phyloP scores from a whole-genome alignment of 441 rosid genomes.

The Brassica hybrid region DNA sequence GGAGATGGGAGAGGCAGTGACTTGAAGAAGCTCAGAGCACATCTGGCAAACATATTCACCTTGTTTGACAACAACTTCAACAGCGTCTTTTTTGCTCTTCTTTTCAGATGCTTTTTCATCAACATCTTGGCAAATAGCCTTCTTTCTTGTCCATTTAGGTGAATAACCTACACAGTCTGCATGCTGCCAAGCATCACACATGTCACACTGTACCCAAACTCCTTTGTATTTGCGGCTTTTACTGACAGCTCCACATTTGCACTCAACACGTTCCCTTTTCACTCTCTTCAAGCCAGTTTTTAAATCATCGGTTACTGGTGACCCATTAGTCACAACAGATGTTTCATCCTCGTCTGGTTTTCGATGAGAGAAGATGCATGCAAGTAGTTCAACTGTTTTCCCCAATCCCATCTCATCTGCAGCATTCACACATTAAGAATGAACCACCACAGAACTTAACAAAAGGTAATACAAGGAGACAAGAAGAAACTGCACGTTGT shows the following conservation, averaged over 20 bases:
- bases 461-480: constrained; percentile 7
- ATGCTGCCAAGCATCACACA: constrained; percentile 99
- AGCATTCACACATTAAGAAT: constrained; percentile 16
- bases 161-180: constrained; percentile 97
- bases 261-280: constrained; percentile 94
- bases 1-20: constrained; percentile 74
- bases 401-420: constrained; percentile 99
- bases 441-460: constrained; percentile 4
- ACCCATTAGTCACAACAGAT: constrained; percentile 35
- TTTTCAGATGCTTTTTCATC: constrained; percentile 41
- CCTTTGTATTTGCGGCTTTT: constrained; percentile 82
- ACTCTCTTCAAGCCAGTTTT: constrained; percentile 60
- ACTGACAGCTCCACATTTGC: constrained; percentile 95
- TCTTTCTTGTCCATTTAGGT: constrained; percentile 63
- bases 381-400: constrained; percentile 96
- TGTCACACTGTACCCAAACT: constrained; percentile 96
- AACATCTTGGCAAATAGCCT: constrained; percentile 39
- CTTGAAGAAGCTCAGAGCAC: constrained; percentile 82
- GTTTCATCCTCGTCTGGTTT: constrained; percentile 54
- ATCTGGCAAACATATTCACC: constrained; percentile 79
- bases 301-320: constrained; percentile 46
- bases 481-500: constrained; percentile 26
- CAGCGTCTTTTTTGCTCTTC: constrained; percentile 56
- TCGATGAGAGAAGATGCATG: constrained; percentile 79
- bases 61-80: constrained; percentile 62